Conservation (phyloP, 106 monocot genomes). For the Triglochin maritima region DNA sequence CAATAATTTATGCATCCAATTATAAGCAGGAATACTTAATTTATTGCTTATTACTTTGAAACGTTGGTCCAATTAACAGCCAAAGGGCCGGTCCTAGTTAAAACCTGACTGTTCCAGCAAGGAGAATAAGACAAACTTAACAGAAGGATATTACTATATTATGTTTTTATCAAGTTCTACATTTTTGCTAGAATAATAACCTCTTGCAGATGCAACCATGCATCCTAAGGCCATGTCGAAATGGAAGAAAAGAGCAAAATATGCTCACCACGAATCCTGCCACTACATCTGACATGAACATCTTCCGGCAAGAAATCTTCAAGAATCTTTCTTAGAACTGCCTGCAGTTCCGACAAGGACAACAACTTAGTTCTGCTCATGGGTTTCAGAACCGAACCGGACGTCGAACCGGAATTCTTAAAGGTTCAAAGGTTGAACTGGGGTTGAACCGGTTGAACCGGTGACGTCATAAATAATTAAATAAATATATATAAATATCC, state of each 20-base stretch:
- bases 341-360: constrained; percentile 28
- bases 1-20: no score
- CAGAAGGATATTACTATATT: background rate
- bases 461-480: background rate
- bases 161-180: background rate
- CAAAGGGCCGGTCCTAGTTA: background rate
- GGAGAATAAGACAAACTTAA: background rate
- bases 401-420: no score
- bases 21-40: no score
- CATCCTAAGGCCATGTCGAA: background rate
- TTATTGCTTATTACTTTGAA: no score
- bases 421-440: no score
- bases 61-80: no score
- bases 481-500: background rate
- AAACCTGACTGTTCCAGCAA: background rate
- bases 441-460: background rate
- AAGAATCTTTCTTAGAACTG: constrained; percentile 66
- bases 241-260: background rate
- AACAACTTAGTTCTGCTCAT: background rate
- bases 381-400: no score
- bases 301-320: constrained; percentile 75
- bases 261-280: constrained; percentile 74
- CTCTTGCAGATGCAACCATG: background rate
- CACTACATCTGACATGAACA: constrained; percentile 61
- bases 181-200: background rate